Conservation (phyloP, 305 asterid genomes). For the Plantago lanceolata region DNA sequence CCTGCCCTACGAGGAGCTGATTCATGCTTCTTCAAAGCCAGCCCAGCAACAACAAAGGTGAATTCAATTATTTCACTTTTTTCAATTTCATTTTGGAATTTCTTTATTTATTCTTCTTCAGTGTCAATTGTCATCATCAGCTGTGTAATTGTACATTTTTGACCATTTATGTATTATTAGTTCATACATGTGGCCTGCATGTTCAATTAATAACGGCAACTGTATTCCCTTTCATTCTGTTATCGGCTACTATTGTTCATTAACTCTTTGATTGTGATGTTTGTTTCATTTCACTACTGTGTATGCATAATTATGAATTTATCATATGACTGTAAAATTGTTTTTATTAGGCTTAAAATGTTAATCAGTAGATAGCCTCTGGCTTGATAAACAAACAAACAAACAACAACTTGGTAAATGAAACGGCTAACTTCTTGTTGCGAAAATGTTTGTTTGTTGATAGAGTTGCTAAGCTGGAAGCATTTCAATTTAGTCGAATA, state of each 20-base stretch:
- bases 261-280: background rate
- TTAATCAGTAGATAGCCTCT: too few species aligned
- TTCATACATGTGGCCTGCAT: background rate
- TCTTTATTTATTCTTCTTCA: background rate
- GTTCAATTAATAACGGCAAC: background rate
- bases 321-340: background rate
- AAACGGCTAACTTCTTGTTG: too few species aligned
- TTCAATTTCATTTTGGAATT: background rate
- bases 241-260: background rate
- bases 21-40: constrained; percentile 27
- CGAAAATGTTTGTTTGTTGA: too few species aligned
- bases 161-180: background rate
- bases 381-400: too few species aligned
- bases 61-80: constrained; percentile 10
- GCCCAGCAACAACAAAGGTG: constrained; percentile 15
- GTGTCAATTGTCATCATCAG: too few species aligned
- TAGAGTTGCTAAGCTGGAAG: too few species aligned
- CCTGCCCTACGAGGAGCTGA: constrained; percentile 54
- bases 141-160: background rate
- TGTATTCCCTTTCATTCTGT: background rate
- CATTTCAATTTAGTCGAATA: background rate
- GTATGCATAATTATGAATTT: background rate
- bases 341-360: too few species aligned
- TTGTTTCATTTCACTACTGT: too few species aligned
- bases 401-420: too few species aligned